phyloP scores from a whole-genome alignment of 306 rosid species.

The Elaeagnus macrophylla region DNA sequence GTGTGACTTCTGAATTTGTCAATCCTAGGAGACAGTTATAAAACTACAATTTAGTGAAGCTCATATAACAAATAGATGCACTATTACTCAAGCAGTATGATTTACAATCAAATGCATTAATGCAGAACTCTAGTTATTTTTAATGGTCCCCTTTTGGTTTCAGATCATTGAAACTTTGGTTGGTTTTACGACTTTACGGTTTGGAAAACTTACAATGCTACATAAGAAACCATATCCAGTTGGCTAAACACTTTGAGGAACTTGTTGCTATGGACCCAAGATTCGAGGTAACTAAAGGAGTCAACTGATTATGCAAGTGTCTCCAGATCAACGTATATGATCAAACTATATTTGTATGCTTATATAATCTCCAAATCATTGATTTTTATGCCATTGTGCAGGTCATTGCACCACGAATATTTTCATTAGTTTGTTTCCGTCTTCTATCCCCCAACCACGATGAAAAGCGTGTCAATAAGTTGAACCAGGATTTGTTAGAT shows the following conservation, averaged over 20 bases:
- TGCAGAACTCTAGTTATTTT: neutral
- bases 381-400: conserved; percentile 19
- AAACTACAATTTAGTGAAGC: too few species aligned
- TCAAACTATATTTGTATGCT: neutral
- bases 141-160: conserved; percentile 12
- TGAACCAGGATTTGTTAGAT: conserved; percentile 54
- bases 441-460: conserved; percentile 45
- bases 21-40: too few species aligned
- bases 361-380: conserved; percentile 9
- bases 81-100: neutral
- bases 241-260: conserved; percentile 65
- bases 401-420: conserved; percentile 57
- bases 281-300: conserved; percentile 52
- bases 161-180: conserved; percentile 88
- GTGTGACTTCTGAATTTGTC: conserved; percentile 22
- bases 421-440: conserved; percentile 81
- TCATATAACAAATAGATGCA: neutral
- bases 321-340: neutral
- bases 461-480: conserved; percentile 41
- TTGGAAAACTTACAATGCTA: conserved; percentile 59
- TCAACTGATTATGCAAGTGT: neutral
- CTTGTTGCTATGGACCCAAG: conserved; percentile 61
- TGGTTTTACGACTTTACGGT: conserved; percentile 88
- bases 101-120: neutral
- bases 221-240: conserved; percentile 58